These are phyloP conservation scores for Vaccinium myrtillus DNA, from an alignment of 148 eudicot species.

Conservation along the genomic window DNA sequence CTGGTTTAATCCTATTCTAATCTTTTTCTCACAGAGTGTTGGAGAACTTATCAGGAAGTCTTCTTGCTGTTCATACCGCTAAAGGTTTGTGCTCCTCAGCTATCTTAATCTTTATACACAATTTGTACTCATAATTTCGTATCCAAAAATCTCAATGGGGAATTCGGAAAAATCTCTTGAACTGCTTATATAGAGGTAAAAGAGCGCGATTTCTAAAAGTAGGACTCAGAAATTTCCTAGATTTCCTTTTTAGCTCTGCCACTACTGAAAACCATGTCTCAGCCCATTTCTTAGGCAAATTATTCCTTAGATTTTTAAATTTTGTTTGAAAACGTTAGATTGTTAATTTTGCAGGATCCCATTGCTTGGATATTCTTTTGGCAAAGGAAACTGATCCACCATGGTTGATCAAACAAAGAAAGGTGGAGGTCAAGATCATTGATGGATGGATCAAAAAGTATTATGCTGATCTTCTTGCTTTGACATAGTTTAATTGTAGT, in stretches of 20 bases:
- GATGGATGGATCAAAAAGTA: constrained; percentile 41
- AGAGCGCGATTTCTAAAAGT: background rate
- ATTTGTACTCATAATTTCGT: background rate
- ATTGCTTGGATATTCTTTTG: constrained; percentile 40
- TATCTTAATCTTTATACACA: background rate
- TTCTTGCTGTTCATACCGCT: constrained; percentile 29
- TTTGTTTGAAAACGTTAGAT: background rate
- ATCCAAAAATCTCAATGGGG: background rate
- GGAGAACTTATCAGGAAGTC: constrained; percentile 39
- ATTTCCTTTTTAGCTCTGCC: background rate
- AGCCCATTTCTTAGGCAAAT: background rate
- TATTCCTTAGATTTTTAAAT: background rate
- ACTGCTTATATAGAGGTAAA: background rate
- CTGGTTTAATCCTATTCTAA: background rate
- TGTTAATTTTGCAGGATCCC: constrained; percentile 41
- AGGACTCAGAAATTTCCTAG: background rate
- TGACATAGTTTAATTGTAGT: background rate
- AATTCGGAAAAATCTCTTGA: background rate
- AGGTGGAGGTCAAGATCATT: constrained; percentile 35
- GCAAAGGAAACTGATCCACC: constrained; percentile 37
- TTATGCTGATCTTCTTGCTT: constrained; percentile 22
- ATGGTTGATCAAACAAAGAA: constrained; percentile 43
- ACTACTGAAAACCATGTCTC: background rate
- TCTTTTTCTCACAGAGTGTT: constrained; percentile 27
- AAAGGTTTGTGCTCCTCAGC: constrained; percentile 25